Base-by-base conservation (phyloP, 169 alveolate species). In the Plasmodium cynomolgi region DNA sequence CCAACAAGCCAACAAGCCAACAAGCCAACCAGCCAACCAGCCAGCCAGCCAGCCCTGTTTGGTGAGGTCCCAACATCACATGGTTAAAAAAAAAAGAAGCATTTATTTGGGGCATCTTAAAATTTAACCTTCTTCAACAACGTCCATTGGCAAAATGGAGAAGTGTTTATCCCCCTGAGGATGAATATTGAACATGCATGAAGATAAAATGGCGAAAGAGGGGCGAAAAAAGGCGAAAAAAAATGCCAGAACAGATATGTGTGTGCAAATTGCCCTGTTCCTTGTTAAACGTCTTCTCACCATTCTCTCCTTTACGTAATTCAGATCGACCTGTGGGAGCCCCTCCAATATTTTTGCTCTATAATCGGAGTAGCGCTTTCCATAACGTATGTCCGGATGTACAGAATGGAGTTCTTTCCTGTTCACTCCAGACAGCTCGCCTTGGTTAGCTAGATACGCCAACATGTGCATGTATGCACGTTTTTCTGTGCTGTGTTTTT, bases 111-210 rank as follows among this genome's bases (percentile, higher is more conserved):
- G 26, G 29, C 26, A n/a, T 80, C 33, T 80, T 80, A 17, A 82
- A 82, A 56, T 20, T 31, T 90, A 62, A 90, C 94, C 79, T 80
- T 58, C 74, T 90, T 90, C 91, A 9, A 54, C 20, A 13, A 39
- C 62, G 17, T 90, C 94, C 13, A 44, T 58, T 23, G 29, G 84
- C 9, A 47, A 80, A 62, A 13, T 23, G 15, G 47, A 81, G n/a
- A 90, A 80, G 13, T 23, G 72, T 20, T 90, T 90, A 47, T 90
- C 94, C 71, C 84, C 83, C 94, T 90, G 50, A 72, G 56, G 71
- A n/a, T 2, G 74, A 41, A 62, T 31, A 90, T 13, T 29, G 26
- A 50, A 41, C 23, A 44, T 81, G 54, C 6, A 26, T 47, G 26
- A 31, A 2, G 34, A 41, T 5, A 6, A 29, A 29, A 31, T 0